Conservation (phyloP, 1,139 yeast species). For the Zhuliangozyma parablackwelliae region DNA sequence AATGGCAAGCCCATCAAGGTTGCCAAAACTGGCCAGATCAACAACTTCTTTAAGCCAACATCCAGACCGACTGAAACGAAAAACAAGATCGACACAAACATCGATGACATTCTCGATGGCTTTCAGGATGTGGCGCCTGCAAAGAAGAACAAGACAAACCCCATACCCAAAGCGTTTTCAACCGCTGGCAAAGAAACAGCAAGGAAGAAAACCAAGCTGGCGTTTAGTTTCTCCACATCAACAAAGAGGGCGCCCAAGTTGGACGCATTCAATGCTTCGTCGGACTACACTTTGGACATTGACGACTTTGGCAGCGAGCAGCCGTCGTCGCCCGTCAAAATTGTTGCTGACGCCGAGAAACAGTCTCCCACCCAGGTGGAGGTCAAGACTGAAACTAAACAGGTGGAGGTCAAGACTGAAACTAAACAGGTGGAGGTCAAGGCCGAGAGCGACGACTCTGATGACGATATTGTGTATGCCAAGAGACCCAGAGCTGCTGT, state of each 20-base stretch:
- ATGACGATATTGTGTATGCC: constrained; percentile 49
- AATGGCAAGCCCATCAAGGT: constrained; percentile 38
- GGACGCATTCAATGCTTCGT: constrained; percentile 12
- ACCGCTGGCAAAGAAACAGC: constrained; percentile 12
- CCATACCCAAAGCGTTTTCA: constrained; percentile 6
- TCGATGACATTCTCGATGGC: constrained; percentile 46
- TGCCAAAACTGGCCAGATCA: constrained; percentile 47
- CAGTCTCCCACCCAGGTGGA: constrained; percentile 3
- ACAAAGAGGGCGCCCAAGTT: constrained; percentile 15
- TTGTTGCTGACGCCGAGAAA: constrained; percentile 1
- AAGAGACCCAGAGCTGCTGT: constrained; percentile 40
- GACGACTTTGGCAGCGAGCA: constrained; percentile 13
- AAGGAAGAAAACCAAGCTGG: constrained; percentile 12
- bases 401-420: too few species aligned
- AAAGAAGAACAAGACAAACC: constrained; percentile 1
- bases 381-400: too few species aligned
- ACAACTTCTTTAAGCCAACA: constrained; percentile 49
- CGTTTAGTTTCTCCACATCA: constrained; percentile 26
- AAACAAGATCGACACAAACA: constrained; percentile 32
- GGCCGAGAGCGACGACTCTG: constrained; percentile 35
- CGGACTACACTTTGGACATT: constrained; percentile 16
- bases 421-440: background rate
- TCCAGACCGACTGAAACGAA: constrained; percentile 14
- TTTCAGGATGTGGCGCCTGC: constrained; percentile 23
- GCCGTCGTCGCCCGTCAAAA: constrained; percentile 26